A percentile compares a stretch with the other conserved stretches of the same genome.
phyloP scores from a whole-genome alignment of 768 basidiomycete species.

The Mycena indigotica region DNA sequence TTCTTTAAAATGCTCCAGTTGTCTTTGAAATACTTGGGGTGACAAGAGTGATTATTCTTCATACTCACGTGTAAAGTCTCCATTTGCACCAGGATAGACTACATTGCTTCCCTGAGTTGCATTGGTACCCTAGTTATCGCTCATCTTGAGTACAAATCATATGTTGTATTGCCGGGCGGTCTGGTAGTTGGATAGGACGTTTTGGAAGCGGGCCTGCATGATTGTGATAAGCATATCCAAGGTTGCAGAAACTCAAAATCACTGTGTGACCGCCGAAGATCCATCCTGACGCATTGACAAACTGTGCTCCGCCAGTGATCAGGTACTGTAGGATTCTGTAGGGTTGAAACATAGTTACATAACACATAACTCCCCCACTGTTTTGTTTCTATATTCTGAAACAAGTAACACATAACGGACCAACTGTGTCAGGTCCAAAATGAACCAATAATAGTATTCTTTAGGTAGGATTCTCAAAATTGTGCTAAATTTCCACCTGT shows the following conservation, averaged over 20 bases:
- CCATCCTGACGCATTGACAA: slow-evolving; percentile 17
- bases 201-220: slow-evolving; percentile 19
- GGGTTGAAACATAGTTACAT: too few species aligned
- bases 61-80: slow-evolving; percentile 13
- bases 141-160: slow-evolving; percentile 26
- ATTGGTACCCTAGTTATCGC: slow-evolving; percentile 26
- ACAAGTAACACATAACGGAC: too few species aligned
- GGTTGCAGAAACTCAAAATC: background rate
- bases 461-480: too few species aligned
- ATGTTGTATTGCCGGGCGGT: slow-evolving; percentile 23
- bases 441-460: too few species aligned
- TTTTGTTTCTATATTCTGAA: too few species aligned
- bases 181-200: slow-evolving; percentile 25
- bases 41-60: too few species aligned
- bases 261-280: slow-evolving; percentile 23
- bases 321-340: too few species aligned
- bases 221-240: background rate
- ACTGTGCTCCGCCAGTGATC: slow-evolving; percentile 25
- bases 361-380: too few species aligned
- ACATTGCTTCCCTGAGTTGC: slow-evolving; percentile 23
- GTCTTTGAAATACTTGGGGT: slow-evolving; percentile 23
- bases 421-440: too few species aligned
- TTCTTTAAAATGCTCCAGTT: slow-evolving; percentile 16
- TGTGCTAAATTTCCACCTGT: too few species aligned
- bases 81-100: slow-evolving; percentile 22